Evolutionary conservation across 202 grass and related monocot species (phyloP), one percentile per base, ranked within the genome.

Genomic region (Setaria italica): DNA sequence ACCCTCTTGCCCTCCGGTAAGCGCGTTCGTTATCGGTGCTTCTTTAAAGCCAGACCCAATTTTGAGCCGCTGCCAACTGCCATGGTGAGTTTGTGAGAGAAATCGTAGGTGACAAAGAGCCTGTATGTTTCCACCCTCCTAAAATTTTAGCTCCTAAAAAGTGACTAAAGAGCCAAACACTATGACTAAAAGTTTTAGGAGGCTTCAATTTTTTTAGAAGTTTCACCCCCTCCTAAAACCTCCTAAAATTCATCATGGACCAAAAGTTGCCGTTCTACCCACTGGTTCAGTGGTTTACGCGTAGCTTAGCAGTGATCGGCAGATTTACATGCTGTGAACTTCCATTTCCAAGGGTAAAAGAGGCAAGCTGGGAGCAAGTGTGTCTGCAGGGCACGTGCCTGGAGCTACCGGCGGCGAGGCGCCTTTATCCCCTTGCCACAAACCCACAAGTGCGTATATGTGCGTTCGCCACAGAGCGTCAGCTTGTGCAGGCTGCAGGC

Each of bases 1-100:
- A 76, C 91, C 5, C 20, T 69, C 87, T 65, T 89, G 29, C 43
- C 91, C 91, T 85, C 60, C 0, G 0, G 12, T 21, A 69, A 33
- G 59, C 63, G 62, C 25, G 17, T 67, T 56, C 39, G 59, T 41
- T 17, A 0, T 20, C n/a, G 29, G 15, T 77, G 39, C 11, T 69
- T 51, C 7, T 14, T 14, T 7, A 47, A 11, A 47, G 45, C 9
- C 17, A 55, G 14, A 2, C 13, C 4, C 39, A 16, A 19, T 75
- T n/a, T 43, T 11, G 51, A 29, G 71, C 69, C 68, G 35, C 43
- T n/a, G 43, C 14, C 56, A 8, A 33, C 21, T 46, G 51, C 15
- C 57, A 25, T 25, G 25, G 25, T 25, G 25, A 25, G 25, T 25
- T 25, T 25, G 25, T 0, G 25, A 25, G 25, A 25, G 25, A 25